These are phyloP conservation scores for Phytophthora idaei DNA, from an alignment of 352 stramenopile genomes.

Conservation along the genomic window DNA sequence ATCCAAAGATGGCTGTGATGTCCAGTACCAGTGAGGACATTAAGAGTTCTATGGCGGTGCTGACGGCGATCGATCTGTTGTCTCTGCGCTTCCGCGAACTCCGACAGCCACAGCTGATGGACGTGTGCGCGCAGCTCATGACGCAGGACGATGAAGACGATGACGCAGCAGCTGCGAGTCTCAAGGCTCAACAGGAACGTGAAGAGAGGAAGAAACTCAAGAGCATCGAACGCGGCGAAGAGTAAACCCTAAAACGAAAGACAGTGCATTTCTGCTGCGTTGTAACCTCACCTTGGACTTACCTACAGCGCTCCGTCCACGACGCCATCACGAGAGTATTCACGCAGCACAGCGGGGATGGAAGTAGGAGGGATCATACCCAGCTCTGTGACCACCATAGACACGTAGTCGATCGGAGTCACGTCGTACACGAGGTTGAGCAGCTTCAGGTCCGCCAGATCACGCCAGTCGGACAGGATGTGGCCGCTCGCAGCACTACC, in stretches of 20 bases:
- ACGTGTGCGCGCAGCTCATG: constrained; percentile 70
- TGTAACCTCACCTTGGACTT: constrained; percentile 7
- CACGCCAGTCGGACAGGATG: constrained; percentile 82
- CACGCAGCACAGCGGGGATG: constrained; percentile 96
- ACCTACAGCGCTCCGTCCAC: constrained; percentile 44
- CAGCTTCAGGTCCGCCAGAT: constrained; percentile 74
- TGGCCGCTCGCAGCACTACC: constrained; percentile 41
- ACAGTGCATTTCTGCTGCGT: constrained; percentile 18
- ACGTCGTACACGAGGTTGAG: constrained; percentile 96
- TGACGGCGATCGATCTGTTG: constrained; percentile 81
- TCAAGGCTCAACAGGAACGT: constrained; percentile 24
- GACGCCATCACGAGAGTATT: constrained; percentile 84
- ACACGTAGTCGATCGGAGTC: constrained; percentile 96
- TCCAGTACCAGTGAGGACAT: constrained; percentile 17
- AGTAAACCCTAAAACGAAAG: constrained; percentile 17
- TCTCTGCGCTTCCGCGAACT: constrained; percentile 72
- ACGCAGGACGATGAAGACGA: constrained; percentile 40
- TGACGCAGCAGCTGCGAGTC: constrained; percentile 23
- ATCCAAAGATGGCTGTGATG: constrained; percentile 76
- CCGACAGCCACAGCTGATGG: constrained; percentile 64
- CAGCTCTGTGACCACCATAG: constrained; percentile 97
- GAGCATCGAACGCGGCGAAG: constrained; percentile 20
- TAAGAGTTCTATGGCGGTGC: constrained; percentile 45
- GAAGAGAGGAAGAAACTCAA: constrained; percentile 32
- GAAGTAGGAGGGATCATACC: constrained; percentile 98